Evolutionary conservation across 768 basidiomycete species (phyloP).

Genomic region (Rhizopogon roseolus): DNA sequence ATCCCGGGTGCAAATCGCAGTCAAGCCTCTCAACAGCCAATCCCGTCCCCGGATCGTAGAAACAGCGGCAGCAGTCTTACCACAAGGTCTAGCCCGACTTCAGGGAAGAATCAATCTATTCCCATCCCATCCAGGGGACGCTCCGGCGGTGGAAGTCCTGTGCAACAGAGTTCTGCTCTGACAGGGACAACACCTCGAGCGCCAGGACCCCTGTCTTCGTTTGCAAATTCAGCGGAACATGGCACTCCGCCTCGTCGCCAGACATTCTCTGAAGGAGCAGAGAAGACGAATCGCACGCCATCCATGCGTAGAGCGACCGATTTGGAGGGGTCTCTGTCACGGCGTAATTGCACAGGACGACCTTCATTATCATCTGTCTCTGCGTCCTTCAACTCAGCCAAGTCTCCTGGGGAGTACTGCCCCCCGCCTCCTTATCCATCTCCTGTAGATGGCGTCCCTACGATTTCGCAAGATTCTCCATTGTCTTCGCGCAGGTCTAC

Average conservation of each 20-base stretch:
- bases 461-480: constrained; percentile 24
- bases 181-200: constrained; percentile 26
- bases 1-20: constrained; percentile 27
- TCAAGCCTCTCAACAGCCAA: constrained; percentile 23
- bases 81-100: constrained; percentile 24
- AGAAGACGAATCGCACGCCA: constrained; percentile 55
- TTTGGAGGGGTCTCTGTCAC: constrained; percentile 42
- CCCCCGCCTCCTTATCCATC: constrained; percentile 14
- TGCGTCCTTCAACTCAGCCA: constrained; percentile 22
- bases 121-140: constrained; percentile 36
- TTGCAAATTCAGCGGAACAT: constrained; percentile 46
- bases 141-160: constrained; percentile 51
- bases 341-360: constrained; percentile 44
- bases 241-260: constrained; percentile 43
- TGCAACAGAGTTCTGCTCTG: constrained; percentile 18
- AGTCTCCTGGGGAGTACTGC: constrained; percentile 15
- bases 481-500: constrained; percentile 24
- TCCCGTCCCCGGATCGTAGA: constrained; percentile 40
- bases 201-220: constrained; percentile 31
- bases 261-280: constrained; percentile 43
- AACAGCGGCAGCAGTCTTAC: constrained; percentile 33
- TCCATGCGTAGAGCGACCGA: constrained; percentile 58
- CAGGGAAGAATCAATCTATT: constrained; percentile 34
- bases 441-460: constrained; percentile 16
- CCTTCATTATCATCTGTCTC: constrained; percentile 39